Evolutionary conservation across 306 rosid genomes (phyloP), one percentile per base, ranked within the genome.

Genomic region (Begonia peltatifolia): DNA sequence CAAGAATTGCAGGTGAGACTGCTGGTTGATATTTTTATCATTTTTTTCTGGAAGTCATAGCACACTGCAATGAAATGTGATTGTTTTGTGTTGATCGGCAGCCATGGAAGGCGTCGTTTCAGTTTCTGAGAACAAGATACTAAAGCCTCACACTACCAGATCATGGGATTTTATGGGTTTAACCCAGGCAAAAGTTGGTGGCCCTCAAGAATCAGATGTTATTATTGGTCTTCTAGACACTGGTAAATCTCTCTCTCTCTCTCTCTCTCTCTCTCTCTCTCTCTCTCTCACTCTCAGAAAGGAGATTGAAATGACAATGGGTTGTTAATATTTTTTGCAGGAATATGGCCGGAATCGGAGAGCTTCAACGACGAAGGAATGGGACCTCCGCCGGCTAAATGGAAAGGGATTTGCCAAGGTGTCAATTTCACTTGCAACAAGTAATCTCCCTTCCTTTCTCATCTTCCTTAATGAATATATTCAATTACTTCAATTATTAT

Each of bases 121-220:
- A 6, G 79, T 74, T 54, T 10, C 69, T 43, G 66, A 68, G 35
- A 69, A 74, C 49, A 59, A 42, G 16, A 65, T n/a, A 47, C 48
- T 53, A 14, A 14, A 69, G 63, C 75, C 65, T 50, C 79, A 74
- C 52, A 68, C 71, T 14, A 72, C 73, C 15, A 67, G 70, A 41
- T 72, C 73, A 41, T 72, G 73, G 77, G 70, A 72, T 48, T 72
- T 68, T 59, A 51, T 58, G 53, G 71, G 71, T 12, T 11, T 68
- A 51, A 12, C 65, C 10, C 20, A 36, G 7, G 49, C 47, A 18
- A 15, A 41, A 50, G 36, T 56, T 41, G 54, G 67, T 38, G 38
- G 15, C 12, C 6, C 65, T 11, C 14, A 15, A 22, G 58, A 53
- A 22, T 68, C 35, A 55, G 56, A 63, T 9, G 57, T 61, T 10